Base-by-base conservation (phyloP, 78 protist species). In the Diacronema lutheri region DNA sequence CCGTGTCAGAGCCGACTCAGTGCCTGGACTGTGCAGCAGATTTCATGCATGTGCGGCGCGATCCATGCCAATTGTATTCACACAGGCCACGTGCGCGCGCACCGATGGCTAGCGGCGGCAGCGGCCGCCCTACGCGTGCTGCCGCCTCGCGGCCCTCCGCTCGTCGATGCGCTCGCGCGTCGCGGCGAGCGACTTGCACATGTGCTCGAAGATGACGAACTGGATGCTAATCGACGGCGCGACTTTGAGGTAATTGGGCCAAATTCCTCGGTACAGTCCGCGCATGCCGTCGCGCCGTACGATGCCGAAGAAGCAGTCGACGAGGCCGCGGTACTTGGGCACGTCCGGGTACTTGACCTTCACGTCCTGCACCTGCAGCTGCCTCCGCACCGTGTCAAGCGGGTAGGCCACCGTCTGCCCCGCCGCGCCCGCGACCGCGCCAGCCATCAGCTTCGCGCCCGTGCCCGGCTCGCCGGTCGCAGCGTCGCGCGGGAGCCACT, bases 361-460 rank as follows among this genome's bases (percentile, higher is more conserved):
- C 16, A 44, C 3, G 41, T 89, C 90, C 56, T 84, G 90, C 62
- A 90, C 86, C 88, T 93, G 96, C 77, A 93, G 76, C 14, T 93
- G 64, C 31, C 92, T 35, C 57, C 94, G 46, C n/a, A 93, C 50
- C 7, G 91, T 58, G 58, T 89, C 94, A 55, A 91, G 74, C 16
- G 96, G 96, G 61, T 93, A 93, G 4, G 96, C 88, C 37, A 91
- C 74, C 35, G 93, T 91, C 80, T 91, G 93, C 20, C 91, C 95
- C 14, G 92, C 83, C 14, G 94, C 91, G 19, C 96, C 94, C n/a
- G 94, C 90, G 19, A 83, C n/a, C 35, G 93, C 94, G 29, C 96
- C 96, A 46, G 77, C 87, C 25, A 37, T 6, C 33, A 93, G 71
- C 58, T 77, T 38, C 9, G 79, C 50, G 25, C 35, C n/a, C 2